These are phyloP conservation scores for Neonothopanus nambi DNA, from an alignment of 1,284 basidiomycete genomes.

Conservation along the genomic window DNA sequence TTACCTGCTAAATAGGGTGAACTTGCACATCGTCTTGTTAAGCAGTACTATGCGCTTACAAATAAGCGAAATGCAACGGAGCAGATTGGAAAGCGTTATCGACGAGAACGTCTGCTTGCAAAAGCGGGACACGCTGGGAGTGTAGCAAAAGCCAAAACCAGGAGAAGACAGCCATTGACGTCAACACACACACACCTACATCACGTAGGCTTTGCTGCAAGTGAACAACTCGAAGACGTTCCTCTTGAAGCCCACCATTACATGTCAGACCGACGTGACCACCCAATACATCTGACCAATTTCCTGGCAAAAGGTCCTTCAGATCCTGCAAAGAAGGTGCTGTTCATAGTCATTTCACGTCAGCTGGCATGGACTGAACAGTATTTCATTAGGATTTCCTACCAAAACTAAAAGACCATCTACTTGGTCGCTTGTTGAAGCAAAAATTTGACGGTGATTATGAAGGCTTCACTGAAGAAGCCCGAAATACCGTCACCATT, in stretches of 20 bases:
- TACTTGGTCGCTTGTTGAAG: conserved; percentile 25
- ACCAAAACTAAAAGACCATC: conserved; percentile 29
- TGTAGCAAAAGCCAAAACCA: neutral
- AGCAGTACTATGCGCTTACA: conserved; percentile 25
- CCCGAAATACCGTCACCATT: conserved; percentile 22
- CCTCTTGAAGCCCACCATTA: neutral
- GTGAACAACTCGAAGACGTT: neutral
- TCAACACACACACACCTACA: neutral
- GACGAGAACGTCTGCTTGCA: neutral
- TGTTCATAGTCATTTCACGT: too few species aligned
- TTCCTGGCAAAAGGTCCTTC: neutral
- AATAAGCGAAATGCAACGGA: conserved; percentile 26
- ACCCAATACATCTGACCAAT: neutral
- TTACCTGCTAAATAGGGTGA: conserved; percentile 26
- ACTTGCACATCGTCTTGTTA: conserved; percentile 28
- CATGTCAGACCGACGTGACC: neutral
- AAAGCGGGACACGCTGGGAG: neutral
- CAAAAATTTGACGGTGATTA: conserved; percentile 27
- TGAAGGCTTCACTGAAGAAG: conserved; percentile 21
- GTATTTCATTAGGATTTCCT: conserved; percentile 23
- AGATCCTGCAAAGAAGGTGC: conserved; percentile 5
- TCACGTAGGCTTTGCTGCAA: conserved; percentile 1
- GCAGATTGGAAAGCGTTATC: conserved; percentile 20
- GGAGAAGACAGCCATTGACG: neutral
- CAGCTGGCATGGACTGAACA: too few species aligned